Conservation (phyloP, 805 yeast species). For the Candida krabiensis region DNA sequence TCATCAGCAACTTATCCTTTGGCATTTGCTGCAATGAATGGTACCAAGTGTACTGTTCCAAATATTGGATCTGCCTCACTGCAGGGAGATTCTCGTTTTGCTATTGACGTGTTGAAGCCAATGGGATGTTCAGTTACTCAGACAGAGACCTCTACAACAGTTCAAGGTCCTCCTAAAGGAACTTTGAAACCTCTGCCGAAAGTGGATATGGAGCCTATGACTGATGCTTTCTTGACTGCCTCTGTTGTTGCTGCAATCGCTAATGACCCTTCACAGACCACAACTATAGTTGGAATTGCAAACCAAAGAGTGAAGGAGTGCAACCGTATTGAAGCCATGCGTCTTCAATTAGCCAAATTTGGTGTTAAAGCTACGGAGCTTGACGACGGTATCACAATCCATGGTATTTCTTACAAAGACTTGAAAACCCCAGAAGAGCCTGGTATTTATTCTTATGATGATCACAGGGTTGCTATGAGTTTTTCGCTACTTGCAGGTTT, state of each 20-base stretch:
- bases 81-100: conserved; percentile 97
- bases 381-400: conserved; percentile 88
- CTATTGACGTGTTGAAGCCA: conserved; percentile 85
- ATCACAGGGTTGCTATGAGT: conserved; percentile 98
- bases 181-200: conserved; percentile 63
- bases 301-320: conserved; percentile 98
- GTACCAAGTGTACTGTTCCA: conserved; percentile 89
- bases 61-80: conserved; percentile 88
- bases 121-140: conserved; percentile 94
- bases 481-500: conserved; percentile 85
- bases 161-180: conserved; percentile 81
- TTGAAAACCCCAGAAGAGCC: conserved; percentile 57
- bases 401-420: conserved; percentile 56
- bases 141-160: conserved; percentile 84
- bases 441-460: conserved; percentile 83
- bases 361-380: conserved; percentile 85
- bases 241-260: conserved; percentile 95
- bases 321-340: conserved; percentile 95
- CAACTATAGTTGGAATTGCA: conserved; percentile 92
- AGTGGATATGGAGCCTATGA: conserved; percentile 99
- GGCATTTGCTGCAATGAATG: conserved; percentile 96
- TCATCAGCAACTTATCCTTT: conserved; percentile 97
- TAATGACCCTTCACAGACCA: conserved; percentile 49
- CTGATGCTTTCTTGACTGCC: conserved; percentile 97
- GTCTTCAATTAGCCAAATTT: conserved; percentile 79